Evolutionary conservation across 768 basidiomycete species (phyloP).

Genomic region (Suillus tomentosus): DNA sequence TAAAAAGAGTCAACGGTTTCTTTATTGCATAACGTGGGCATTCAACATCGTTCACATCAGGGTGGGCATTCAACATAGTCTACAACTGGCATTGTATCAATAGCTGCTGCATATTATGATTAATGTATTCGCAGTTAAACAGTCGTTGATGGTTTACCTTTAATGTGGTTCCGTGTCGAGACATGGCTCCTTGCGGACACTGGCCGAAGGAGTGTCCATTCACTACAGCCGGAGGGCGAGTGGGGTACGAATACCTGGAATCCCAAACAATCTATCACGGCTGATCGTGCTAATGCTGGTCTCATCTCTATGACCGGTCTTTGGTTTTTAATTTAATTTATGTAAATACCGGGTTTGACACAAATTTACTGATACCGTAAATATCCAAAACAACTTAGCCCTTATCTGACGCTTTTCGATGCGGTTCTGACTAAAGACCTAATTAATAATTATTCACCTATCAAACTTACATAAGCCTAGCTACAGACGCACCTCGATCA

Average conservation of each 20-base stretch:
- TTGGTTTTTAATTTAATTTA: too few relatives aligned
- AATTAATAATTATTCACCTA: too few relatives aligned
- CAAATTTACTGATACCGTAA: too few relatives aligned
- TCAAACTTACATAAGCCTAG: too few relatives aligned
- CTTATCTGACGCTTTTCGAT: too few relatives aligned
- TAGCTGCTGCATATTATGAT: constrained; percentile 14
- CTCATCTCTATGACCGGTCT: too few relatives aligned
- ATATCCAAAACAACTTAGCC: too few relatives aligned
- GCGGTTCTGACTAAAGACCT: too few relatives aligned
- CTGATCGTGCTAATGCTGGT: neutral
- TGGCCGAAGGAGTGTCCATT: neutral
- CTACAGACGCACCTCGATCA: too few relatives aligned
- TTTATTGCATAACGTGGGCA: constrained; percentile 24
- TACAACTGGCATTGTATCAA: constrained; percentile 30
- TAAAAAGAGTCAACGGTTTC: constrained; percentile 59
- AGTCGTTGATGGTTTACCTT: neutral
- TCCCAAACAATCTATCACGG: neutral
- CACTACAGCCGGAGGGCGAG: neutral
- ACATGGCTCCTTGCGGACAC: too few relatives aligned
- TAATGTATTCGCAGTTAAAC: constrained; percentile 6
- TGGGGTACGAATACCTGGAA: neutral
- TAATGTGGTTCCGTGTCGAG: neutral
- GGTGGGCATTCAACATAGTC: constrained; percentile 38
- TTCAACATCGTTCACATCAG: constrained; percentile 21
- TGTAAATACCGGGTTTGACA: too few relatives aligned